phyloP scores from a whole-genome alignment of 495 filamentous ascomycete genomes.

The Symbiotaphrina buchneri region DNA sequence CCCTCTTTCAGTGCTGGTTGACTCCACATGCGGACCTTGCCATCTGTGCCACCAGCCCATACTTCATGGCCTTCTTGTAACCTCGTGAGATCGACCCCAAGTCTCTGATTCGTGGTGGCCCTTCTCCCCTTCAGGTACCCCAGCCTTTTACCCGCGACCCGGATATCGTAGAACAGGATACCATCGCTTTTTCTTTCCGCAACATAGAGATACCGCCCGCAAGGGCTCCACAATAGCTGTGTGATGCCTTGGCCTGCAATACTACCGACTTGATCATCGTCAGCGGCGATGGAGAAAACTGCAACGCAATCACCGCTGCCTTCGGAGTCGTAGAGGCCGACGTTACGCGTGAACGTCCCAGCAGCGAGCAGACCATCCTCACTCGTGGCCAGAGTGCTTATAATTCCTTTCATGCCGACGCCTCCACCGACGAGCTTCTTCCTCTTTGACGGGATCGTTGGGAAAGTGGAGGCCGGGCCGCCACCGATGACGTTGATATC shows the following conservation, averaged over 20 bases:
- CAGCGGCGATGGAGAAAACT: conserved; percentile 30
- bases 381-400: conserved; percentile 39
- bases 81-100: conserved; percentile 44
- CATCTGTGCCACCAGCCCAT: conserved; percentile 72
- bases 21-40: conserved; percentile 54
- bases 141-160: conserved; percentile 44
- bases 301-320: conserved; percentile 43
- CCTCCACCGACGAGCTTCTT: conserved; percentile 46
- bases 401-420: conserved; percentile 63
- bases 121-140: conserved; percentile 47
- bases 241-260: conserved; percentile 38
- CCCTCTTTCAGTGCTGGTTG: conserved; percentile 32
- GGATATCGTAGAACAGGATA: conserved; percentile 63
- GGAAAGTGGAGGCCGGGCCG: conserved; percentile 28
- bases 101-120: conserved; percentile 51
- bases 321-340: conserved; percentile 55
- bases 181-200: conserved; percentile 62
- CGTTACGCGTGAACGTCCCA: conserved; percentile 54
- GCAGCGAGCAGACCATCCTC: conserved; percentile 46
- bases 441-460: conserved; percentile 54
- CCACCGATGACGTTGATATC: conserved; percentile 45
- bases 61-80: conserved; percentile 32
- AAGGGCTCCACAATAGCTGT: conserved; percentile 59
- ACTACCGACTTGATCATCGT: conserved; percentile 5
- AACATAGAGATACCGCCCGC: conserved; percentile 71